These are phyloP conservation scores for Carex myosuroides DNA, from an alignment of 176 grass and related monocot genomes.

Conservation along the genomic window DNA sequence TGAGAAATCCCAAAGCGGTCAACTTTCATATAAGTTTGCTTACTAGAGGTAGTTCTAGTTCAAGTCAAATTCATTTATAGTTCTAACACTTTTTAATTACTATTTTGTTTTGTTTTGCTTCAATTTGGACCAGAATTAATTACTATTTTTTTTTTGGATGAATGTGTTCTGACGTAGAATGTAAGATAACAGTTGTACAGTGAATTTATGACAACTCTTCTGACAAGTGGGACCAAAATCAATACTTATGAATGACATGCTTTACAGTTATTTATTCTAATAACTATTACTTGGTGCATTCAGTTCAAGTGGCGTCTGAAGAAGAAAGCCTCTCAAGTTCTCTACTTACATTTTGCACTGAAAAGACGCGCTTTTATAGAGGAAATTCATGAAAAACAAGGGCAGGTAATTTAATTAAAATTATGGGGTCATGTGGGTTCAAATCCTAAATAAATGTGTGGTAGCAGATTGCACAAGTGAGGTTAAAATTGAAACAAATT, in stretches of 20 bases:
- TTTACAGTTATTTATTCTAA: neutral
- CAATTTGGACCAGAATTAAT: neutral
- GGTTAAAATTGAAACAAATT: neutral
- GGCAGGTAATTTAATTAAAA: conserved; percentile 36
- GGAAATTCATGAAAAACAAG: conserved; percentile 79
- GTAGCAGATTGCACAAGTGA: neutral
- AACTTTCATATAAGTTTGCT: no score
- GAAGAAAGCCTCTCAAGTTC: conserved; percentile 63
- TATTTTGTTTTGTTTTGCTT: neutral
- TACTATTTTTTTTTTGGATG: neutral
- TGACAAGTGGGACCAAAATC: neutral
- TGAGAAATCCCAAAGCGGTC: no score
- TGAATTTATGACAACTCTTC: neutral
- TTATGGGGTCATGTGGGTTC: neutral
- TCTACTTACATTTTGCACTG: conserved; percentile 74
- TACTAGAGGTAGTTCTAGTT: no score
- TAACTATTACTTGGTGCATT: neutral
- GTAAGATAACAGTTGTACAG: neutral
- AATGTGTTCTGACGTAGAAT: neutral
- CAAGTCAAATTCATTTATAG: no score
- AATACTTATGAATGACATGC: conserved; percentile 2
- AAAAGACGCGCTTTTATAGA: conserved; percentile 60
- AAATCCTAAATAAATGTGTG: neutral
- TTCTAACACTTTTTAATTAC: no score
- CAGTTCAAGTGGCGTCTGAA: conserved; percentile 63